Conservation (phyloP, 129 eudicot species). For the Artemisia argyi region DNA sequence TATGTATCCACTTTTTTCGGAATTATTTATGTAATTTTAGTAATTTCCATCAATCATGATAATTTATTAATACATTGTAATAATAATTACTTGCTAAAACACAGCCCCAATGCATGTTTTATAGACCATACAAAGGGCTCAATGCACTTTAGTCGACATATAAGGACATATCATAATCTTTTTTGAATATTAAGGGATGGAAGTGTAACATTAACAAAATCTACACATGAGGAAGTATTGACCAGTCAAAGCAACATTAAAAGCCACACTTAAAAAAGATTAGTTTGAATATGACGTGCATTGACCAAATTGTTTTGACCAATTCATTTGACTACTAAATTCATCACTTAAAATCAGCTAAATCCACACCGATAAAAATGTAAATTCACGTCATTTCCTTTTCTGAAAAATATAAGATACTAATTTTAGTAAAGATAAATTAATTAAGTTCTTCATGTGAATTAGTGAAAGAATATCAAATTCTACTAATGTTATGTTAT, state of each 20-base stretch:
- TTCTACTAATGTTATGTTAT: no score
- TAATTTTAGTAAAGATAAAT: no score
- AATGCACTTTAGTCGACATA: neutral
- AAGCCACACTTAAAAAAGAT: constrained; percentile 42
- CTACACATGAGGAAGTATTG: constrained; percentile 41
- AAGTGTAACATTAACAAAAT: constrained; percentile 20
- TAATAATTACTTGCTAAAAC: no score
- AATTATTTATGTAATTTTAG: no score
- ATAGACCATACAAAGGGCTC: neutral
- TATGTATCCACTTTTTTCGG: no score
- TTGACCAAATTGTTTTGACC: constrained; percentile 40
- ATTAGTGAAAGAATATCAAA: no score
- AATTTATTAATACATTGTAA: no score
- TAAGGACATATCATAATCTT: constrained; percentile 8
- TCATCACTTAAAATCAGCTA: neutral
- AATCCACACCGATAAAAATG: constrained; percentile 2
- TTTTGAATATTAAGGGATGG: constrained; percentile 2
- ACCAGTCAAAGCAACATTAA: constrained; percentile 71
- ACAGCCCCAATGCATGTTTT: no score
- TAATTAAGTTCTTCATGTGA: no score
- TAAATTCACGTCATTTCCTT: neutral
- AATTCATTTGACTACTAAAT: constrained; percentile 27
- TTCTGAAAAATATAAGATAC: neutral
- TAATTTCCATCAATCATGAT: no score
- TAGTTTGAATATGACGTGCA: constrained; percentile 59